phyloP scores from a whole-genome alignment of 179 eudicot species.

The Silene noctiflora region DNA sequence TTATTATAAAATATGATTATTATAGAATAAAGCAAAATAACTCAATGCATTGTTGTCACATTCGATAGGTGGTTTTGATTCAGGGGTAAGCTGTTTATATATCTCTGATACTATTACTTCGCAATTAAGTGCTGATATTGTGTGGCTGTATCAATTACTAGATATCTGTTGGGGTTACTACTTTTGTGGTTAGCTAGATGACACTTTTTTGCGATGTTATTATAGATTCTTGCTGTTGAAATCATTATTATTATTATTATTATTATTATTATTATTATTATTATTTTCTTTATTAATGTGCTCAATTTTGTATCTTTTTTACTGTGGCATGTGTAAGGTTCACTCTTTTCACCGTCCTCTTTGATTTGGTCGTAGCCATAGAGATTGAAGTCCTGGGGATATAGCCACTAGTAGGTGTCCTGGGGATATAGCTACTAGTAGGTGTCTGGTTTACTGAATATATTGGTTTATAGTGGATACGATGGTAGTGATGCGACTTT shows the following conservation, averaged over 20 bases:
- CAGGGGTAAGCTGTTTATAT: not conserved
- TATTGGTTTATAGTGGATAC: not conserved
- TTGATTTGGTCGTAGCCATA: not conserved
- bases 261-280: not conserved
- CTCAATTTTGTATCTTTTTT: too few relatives aligned
- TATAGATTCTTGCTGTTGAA: not conserved
- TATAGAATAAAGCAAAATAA: too few relatives aligned
- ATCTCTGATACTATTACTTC: not conserved
- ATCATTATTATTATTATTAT: not conserved
- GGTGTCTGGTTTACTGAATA: constrained; percentile 6
- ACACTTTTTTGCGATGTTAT: not conserved
- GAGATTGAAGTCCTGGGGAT: not conserved
- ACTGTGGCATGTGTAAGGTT: not conserved
- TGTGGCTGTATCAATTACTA: not conserved
- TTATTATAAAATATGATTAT: too few relatives aligned
- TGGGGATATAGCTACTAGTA: not conserved
- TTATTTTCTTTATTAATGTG: not conserved
- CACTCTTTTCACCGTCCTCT: not conserved
- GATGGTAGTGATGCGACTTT: not conserved
- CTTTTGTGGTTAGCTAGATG: not conserved
- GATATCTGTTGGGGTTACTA: not conserved
- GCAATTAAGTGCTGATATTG: not conserved
- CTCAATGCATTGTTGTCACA: too few relatives aligned
- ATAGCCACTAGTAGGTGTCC: too few relatives aligned
- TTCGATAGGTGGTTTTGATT: too few relatives aligned